Evolutionary conservation across 805 yeast species (phyloP).

Genomic region (Yueomyces sinensis): DNA sequence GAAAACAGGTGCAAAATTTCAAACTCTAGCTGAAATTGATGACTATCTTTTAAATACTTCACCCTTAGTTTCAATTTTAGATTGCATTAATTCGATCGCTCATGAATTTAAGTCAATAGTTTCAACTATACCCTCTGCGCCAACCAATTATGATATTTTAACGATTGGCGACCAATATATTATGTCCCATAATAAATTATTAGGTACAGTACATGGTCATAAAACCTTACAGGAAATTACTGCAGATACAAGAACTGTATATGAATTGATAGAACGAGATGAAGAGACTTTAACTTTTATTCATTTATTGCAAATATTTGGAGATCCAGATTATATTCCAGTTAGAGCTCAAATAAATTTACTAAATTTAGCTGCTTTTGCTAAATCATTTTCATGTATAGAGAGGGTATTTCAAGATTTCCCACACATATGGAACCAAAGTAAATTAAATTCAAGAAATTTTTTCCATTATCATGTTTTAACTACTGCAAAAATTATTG

Average conservation of each 20-base stretch:
- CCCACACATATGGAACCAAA: constrained; percentile 43
- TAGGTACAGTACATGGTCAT: not conserved
- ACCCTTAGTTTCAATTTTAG: not conserved
- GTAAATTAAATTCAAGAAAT: constrained; percentile 71
- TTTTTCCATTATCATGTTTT: constrained; percentile 78
- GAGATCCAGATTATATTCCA: constrained; percentile 25
- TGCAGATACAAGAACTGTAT: constrained; percentile 1
- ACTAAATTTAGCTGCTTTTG: constrained; percentile 50
- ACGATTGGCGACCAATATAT: constrained; percentile 31
- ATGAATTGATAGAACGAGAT: constrained; percentile 1
- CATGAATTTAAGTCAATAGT: constrained; percentile 14
- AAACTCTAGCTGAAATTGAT: not conserved
- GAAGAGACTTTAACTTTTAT: constrained; percentile 7
- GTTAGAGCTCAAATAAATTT: constrained; percentile 44
- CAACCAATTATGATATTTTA: constrained; percentile 4
- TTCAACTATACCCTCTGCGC: constrained; percentile 26
- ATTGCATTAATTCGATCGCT: constrained; percentile 26
- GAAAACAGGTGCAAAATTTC: constrained; percentile 42
- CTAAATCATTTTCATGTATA: constrained; percentile 44
- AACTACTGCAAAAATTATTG: constrained; percentile 44
- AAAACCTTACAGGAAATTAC: constrained; percentile 32
- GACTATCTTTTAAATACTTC: constrained; percentile 28
- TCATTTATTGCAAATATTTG: constrained; percentile 1
- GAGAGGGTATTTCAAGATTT: constrained; percentile 38
- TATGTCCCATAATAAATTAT: not conserved